These are phyloP conservation scores for Candida loeiensis DNA, from an alignment of 805 yeast genomes.

Conservation along the genomic window DNA sequence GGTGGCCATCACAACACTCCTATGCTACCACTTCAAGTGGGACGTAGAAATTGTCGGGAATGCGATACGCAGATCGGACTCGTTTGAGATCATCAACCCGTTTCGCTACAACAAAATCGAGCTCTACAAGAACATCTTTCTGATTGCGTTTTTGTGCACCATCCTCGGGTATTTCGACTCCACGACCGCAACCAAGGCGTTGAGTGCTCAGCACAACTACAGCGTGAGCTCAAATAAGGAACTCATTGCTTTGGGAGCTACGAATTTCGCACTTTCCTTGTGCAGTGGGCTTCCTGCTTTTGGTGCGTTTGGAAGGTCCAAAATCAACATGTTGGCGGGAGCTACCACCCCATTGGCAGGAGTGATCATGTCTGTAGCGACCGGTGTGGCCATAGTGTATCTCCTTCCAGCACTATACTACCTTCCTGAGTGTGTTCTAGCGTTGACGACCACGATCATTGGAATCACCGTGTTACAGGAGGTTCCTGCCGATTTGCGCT, in stretches of 20 bases:
- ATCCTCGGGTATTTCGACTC: slow-evolving; percentile 34
- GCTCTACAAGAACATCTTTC: slow-evolving; percentile 23
- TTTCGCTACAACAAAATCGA: slow-evolving; percentile 16
- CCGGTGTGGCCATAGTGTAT: slow-evolving; percentile 22
- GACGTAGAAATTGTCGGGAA: slow-evolving; percentile 29
- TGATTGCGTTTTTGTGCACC: slow-evolving; percentile 31
- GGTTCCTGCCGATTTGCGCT: slow-evolving; percentile 19
- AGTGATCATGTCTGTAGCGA: slow-evolving; percentile 29
- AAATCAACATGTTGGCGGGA: slow-evolving; percentile 44
- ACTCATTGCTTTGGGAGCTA: slow-evolving; percentile 30
- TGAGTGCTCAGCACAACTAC: slow-evolving; percentile 31
- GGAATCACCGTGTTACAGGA: slow-evolving; percentile 52
- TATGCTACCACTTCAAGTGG: slow-evolving; percentile 27
- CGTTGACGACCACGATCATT: slow-evolving; percentile 32
- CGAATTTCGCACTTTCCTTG: slow-evolving; percentile 25
- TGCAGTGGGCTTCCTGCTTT: slow-evolving; percentile 34
- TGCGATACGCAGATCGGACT: slow-evolving; percentile 12
- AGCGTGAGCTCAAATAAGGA: slow-evolving; percentile 32
- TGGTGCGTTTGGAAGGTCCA: slow-evolving; percentile 37
- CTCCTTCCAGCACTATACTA: slow-evolving; percentile 25
- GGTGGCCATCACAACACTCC: slow-evolving; percentile 27
- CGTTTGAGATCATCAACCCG: slow-evolving; percentile 20
- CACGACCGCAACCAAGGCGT: slow-evolving; percentile 32
- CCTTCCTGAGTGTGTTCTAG: slow-evolving; percentile 32
- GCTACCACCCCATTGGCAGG: slow-evolving; percentile 39